Conservation (phyloP, 1,139 yeast genomes). For the Kurtzmaniella quercitrusa region DNA sequence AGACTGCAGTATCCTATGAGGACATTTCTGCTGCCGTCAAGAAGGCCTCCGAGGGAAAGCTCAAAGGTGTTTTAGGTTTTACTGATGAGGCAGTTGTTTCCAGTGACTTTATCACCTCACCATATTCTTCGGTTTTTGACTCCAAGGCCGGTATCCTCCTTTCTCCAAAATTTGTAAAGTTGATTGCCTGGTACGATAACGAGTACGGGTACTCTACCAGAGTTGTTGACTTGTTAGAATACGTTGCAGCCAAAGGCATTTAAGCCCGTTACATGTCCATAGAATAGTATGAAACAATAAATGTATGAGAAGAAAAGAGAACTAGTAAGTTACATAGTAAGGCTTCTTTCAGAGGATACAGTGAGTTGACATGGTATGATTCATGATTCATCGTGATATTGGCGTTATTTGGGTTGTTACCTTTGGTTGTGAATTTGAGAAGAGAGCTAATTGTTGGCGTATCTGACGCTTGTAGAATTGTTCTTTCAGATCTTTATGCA, state of each 20-base stretch:
- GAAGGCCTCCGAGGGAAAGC: conserved; percentile 56
- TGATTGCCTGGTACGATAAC: conserved; percentile 78
- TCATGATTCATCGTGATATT: too few relatives aligned
- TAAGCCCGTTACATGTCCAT: not conserved
- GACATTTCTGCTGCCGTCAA: conserved; percentile 64
- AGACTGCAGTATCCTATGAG: conserved; percentile 59
- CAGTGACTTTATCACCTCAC: conserved; percentile 65
- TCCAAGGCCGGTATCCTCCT: conserved; percentile 73
- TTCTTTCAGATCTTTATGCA: not conserved
- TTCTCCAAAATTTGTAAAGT: conserved; percentile 70
- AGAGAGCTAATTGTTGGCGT: too few relatives aligned
- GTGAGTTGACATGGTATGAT: too few relatives aligned
- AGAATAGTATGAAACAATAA: not conserved
- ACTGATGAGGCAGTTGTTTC: conserved; percentile 78
- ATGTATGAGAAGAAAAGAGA: not conserved
- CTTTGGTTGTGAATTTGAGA: too few relatives aligned
- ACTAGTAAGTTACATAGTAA: too few relatives aligned
- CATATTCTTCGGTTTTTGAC: conserved; percentile 70
- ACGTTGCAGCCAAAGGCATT: conserved; percentile 42
- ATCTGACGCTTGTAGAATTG: too few relatives aligned
- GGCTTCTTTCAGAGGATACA: too few relatives aligned
- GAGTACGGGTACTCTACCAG: conserved; percentile 82
- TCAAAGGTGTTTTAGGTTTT: conserved; percentile 70
- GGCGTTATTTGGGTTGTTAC: too few relatives aligned
- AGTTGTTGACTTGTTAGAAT: conserved; percentile 70